Base-by-base conservation (phyloP, 352 stramenopile genomes). In the Phytophthora colocasiae region DNA sequence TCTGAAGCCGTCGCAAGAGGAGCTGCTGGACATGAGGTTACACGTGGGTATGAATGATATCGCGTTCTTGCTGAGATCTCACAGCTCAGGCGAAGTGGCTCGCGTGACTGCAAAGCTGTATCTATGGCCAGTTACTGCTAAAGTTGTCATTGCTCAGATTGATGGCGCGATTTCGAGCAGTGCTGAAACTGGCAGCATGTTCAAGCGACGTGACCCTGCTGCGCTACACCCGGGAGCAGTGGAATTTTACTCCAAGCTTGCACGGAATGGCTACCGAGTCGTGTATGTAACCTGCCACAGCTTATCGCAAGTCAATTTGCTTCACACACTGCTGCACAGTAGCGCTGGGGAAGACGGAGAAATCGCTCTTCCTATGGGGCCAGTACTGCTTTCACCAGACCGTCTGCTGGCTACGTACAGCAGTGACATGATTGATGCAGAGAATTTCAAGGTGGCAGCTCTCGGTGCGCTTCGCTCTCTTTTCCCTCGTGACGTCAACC, bases 111-210 rank as follows among this genome's bases (percentile, higher is more conserved):
- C 85, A 17, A 87, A 83, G 31, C 24, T 95, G 34, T 96, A 85
- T 56, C 47, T 95, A 32, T 97, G 85, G 86, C 77, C 80, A 32
- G 71, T 86, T 6, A 82, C 81, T 1, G 66, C 82, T 22, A 92
- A 92, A 56, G 72, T 97, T 41, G 83, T 97, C 2, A 85, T 96
- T 39, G 85, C 78, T 5, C 87, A 97, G 40, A 81, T 96, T 34
- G 90, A 97, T 63, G 85, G 87, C 19, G 87, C 87, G 0, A 89
- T 96, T 64, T 82, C 80, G 1, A 78, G 76, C 26, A 66, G 58
- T 9, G 70, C 73, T 6, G 75, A 73, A 2, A 77, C 66, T 0
- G 66, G 84, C 32, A 75, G 69, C 22, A 87, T 89, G 63, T 82
- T 85, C 45, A 81, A 80, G 43, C 70, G 70, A 17, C 66, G 55